These are phyloP conservation scores for Tricholoma saponaceum DNA, from an alignment of 768 basidiomycete species.

Conservation along the genomic window DNA sequence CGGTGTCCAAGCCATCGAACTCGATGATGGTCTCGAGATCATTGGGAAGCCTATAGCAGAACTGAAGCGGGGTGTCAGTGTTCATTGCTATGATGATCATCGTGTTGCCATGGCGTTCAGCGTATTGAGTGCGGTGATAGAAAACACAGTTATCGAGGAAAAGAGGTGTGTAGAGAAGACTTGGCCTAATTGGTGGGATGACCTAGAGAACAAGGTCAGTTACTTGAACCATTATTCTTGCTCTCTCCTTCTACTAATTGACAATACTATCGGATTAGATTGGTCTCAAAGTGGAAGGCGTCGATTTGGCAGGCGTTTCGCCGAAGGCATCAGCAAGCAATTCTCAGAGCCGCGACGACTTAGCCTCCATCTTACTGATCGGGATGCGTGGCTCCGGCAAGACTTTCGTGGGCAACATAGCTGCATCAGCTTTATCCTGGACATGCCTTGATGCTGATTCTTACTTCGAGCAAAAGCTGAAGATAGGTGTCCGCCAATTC, in stretches of 20 bases:
- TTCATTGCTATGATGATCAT: conserved; percentile 98
- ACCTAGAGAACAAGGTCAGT: conserved; percentile 86
- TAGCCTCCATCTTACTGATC: conserved; percentile 18
- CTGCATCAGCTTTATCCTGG: conserved; percentile 69
- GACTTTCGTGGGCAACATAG: conserved; percentile 79
- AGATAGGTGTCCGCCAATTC: conserved; percentile 64
- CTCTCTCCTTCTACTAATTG: background rate
- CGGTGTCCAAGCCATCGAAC: conserved; percentile 86
- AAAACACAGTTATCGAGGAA: conserved; percentile 84
- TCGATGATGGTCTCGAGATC: conserved; percentile 90
- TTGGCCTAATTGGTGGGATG: conserved; percentile 99
- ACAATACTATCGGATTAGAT: conserved; percentile 50
- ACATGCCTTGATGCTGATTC: conserved; percentile 79
- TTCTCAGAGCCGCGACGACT: conserved; percentile 13
- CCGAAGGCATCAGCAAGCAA: conserved; percentile 42
- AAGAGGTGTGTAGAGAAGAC: conserved; percentile 99
- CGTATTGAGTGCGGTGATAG: conserved; percentile 72
- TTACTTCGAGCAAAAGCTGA: conserved; percentile 63
- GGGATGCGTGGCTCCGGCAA: conserved; percentile 98
- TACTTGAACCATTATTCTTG: background rate
- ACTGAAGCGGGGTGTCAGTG: conserved; percentile 66
- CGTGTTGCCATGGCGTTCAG: conserved; percentile 99
- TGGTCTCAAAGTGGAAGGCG: conserved; percentile 82
- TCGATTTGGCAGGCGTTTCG: conserved; percentile 54
- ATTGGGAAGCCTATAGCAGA: conserved; percentile 67